Evolutionary conservation across 305 asterid species (phyloP), one percentile per base, ranked within the genome.

Genomic region (Plantago coronopus): DNA sequence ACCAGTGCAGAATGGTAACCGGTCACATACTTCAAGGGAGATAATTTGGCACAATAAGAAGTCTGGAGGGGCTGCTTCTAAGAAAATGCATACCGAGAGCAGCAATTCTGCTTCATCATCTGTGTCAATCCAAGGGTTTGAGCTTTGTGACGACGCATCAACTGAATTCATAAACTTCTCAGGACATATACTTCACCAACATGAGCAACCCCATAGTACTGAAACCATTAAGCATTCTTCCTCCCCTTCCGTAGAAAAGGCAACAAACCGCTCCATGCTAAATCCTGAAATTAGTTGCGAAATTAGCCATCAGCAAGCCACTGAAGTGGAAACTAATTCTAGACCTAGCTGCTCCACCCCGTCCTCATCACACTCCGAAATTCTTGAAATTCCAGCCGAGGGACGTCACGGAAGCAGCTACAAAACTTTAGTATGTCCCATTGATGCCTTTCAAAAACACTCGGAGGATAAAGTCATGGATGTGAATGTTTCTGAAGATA

Each of bases 71-170:
- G 73, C 66, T 53, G 65, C 70, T 27, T 76, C 84, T 5, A 82
- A 78, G 73, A 81, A 82, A 73, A 59, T 66, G 62, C 83, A 79
- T 37, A 68, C 85, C 42, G 87, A 84, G 20, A 83, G 89, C 79
- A 78, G 88, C 80, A 80, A 88, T 70, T 88, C 95, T 18, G 91
- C 89, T 34, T 81, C 94, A 51, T 82, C 95, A 66, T 81, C 86
- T 0, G 82, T 88, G 64, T 81, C 90, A 17, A 69, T 83, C 61
- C 95, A 88, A 77, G 88, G 81, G 66, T 84, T 80, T 53, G 97
- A 86, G 64, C 73, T 86, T 66, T 76, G 77, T 70, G 90, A 80
- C 63, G 94, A 83, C 68, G 74, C 81, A 6, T 43, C 74, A 7
- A 69, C 84, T 53, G 84, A 87, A 38, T 68, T 75, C 64, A 57